Percentiles rank a stretch among this genome's conserved stretches.
phyloP scores from a whole-genome alignment of 495 filamentous ascomycete species.

The Daldinia vernicosa region DNA sequence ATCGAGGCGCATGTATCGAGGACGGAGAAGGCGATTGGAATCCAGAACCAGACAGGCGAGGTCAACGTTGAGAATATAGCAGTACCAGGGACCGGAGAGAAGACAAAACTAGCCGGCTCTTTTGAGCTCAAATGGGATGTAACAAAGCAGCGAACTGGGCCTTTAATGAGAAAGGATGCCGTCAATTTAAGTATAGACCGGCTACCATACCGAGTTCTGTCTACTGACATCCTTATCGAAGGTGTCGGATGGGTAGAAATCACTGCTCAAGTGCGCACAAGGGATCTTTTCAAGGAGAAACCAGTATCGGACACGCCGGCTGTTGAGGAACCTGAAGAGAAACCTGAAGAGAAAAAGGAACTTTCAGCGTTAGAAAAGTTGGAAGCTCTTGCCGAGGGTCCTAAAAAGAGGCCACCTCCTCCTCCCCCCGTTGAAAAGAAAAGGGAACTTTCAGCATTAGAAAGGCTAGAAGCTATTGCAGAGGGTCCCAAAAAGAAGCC shows the following conservation, averaged over 20 bases:
- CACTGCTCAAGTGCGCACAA: conserved; percentile 77
- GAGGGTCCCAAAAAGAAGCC: conserved; percentile 35
- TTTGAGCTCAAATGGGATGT: conserved; percentile 82
- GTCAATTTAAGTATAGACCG: conserved; percentile 62
- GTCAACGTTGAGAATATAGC: conserved; percentile 68
- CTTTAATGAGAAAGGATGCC: conserved; percentile 61
- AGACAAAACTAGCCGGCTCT: conserved; percentile 72
- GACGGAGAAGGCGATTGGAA: conserved; percentile 77
- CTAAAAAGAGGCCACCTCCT: conserved; percentile 36
- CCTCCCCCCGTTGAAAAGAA: conserved; percentile 1
- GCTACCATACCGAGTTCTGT: conserved; percentile 81
- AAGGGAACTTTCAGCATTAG: conserved; percentile 26
- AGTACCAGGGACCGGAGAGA: conserved; percentile 61
- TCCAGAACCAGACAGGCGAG: conserved; percentile 64
- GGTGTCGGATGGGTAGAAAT: conserved; percentile 95
- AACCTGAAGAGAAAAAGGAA: conserved; percentile 25
- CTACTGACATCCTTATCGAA: conserved; percentile 87
- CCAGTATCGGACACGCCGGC: conserved; percentile 17
- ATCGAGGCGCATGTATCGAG: conserved; percentile 76
- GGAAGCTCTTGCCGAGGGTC: conserved; percentile 31
- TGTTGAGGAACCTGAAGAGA: conserved; percentile 25
- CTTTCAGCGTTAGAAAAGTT: conserved; percentile 33
- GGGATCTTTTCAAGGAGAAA: conserved; percentile 43
- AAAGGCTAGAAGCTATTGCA: conserved; percentile 34
- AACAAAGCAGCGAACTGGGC: conserved; percentile 73